These are phyloP conservation scores for Dothistroma pini DNA, from an alignment of 2,329 filamentous ascomycete genomes.

Conservation along the genomic window DNA sequence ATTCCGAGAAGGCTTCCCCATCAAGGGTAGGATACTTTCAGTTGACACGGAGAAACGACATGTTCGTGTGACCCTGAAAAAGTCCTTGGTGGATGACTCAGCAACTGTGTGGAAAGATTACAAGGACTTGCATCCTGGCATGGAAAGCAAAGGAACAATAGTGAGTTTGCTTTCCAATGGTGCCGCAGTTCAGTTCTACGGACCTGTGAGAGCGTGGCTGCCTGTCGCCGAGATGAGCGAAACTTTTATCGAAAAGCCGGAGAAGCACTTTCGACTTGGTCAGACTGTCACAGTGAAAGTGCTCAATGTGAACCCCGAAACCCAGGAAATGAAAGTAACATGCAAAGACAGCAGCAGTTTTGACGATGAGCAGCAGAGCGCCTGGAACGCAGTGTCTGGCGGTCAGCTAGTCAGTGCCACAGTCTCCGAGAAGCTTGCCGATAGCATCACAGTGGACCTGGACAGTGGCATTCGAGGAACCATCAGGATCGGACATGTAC, in stretches of 20 bases:
- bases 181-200: slow-evolving; percentile 91
- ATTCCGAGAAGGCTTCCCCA: slow-evolving; percentile 78
- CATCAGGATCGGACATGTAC: slow-evolving; percentile 72
- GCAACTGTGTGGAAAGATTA: slow-evolving; percentile 72
- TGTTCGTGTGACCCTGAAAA: slow-evolving; percentile 87
- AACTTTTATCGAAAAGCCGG: slow-evolving; percentile 84
- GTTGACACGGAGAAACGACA: slow-evolving; percentile 71
- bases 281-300: slow-evolving; percentile 91
- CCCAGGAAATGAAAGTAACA: slow-evolving; percentile 74
- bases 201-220: slow-evolving; percentile 75
- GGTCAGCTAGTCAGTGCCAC: slow-evolving; percentile 74
- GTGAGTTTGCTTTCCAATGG: slow-evolving; percentile 74
- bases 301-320: slow-evolving; percentile 70
- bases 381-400: slow-evolving; percentile 68
- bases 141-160: slow-evolving; percentile 81
- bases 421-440: slow-evolving; percentile 48
- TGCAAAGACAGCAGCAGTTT: slow-evolving; percentile 86
- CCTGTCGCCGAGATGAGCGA: slow-evolving; percentile 98
- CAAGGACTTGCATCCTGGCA: slow-evolving; percentile 66
- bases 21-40: slow-evolving; percentile 83
- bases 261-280: slow-evolving; percentile 81
- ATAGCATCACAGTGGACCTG: slow-evolving; percentile 63
- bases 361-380: slow-evolving; percentile 68
- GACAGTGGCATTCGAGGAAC: slow-evolving; percentile 71
- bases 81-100: slow-evolving; percentile 79